Evolutionary conservation across 2,329 filamentous ascomycete species (phyloP), one percentile per base, ranked within the genome.

Genomic region (Hypoxylon sp.): DNA sequence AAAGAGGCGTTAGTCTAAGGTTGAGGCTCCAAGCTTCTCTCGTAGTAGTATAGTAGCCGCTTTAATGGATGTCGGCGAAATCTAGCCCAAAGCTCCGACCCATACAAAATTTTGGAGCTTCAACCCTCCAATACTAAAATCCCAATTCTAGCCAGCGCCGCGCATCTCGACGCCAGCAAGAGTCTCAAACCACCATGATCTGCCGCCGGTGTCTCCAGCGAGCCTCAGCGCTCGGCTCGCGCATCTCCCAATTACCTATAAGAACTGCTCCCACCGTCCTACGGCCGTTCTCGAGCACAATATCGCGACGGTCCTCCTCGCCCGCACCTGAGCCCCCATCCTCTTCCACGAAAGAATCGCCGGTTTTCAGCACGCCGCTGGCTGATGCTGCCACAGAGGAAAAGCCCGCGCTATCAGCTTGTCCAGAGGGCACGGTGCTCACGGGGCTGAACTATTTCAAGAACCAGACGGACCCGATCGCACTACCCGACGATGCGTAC

Each of bases 361-460:
- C 76, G 8, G 69, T 69, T 10, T 72, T 79, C 27, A 63, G 78
- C 58, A 74, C 76, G 46, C 72, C 73, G 37, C 75, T 69, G 72
- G 78, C 65, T 27, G 72, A 76, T 48, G 59, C 46, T 21, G 56
- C 69, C 48, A 44, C 65, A 11, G 61, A 68, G 32, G 68, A 69
- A n/a, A 73, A 71, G 17, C 63, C 72, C 19, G 24, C 67, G 17
- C 72, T 80, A 24, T 89, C 87, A 6, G 85, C 85, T 29, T 90
- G 91, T 73, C 82, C 85, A 2, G 88, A 89, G 4, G 93, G 93
- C 35, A 93, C 91, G 13, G 81, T 89, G 13, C 83, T 97, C 46
- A 89, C 84, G 61, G 93, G 93, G 0, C 82, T 97, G 62, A 95
- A 93, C 80, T 95, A 92, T 80, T 80, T 90, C 75, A 96, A 96